Evolutionary conservation across 148 eudicot genomes (phyloP), one percentile per base, ranked within the genome.

Genomic region (Amaranthus hypochondriacus): DNA sequence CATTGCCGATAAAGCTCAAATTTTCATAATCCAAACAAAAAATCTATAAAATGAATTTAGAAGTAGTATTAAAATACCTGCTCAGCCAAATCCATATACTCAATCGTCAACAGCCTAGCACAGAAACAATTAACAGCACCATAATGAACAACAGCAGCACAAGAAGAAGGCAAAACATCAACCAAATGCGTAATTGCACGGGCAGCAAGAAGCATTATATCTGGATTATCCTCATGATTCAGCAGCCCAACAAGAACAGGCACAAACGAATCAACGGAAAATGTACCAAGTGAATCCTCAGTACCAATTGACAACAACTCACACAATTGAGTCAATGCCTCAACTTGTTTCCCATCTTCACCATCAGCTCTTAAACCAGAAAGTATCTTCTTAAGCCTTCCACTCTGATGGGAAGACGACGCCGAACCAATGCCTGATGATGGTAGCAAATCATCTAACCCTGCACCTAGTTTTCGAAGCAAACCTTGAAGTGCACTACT

Each of bases 71-170:
- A 28, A 28, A 15, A 67, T 67, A 91, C 98, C 98, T 94, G 98
- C 69, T 94, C 97, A 79, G 98, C 98, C 87, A 94, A 83, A 82
- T 94, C 98, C 97, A 94, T 94, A 81, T 94, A 94, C 83, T 94
- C 96, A 68, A 94, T 94, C 0, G 97, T 91, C 72, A 94, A 80
- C 83, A 94, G 62, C 81, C 98, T 80, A 4, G 97, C 96, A 83
- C 92, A 92, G 44, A 94, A 91, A 66, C 97, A 94, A 63, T 83
- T 73, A 53, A 94, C 97, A 3, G 98, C 97, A 8, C 97, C 96
- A 74, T 88, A 94, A 82, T 94, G 98, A 78, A 94, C 97, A 53
- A 96, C 99, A n/a, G 97, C 89, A 76, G 96, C 91, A 76, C 92
- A 89, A 0, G 97, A 92, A 14, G 99, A 90, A 7, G 99, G 97